phyloP scores from a whole-genome alignment of 2,329 filamentous ascomycete species.

The Fusarium luffae region DNA sequence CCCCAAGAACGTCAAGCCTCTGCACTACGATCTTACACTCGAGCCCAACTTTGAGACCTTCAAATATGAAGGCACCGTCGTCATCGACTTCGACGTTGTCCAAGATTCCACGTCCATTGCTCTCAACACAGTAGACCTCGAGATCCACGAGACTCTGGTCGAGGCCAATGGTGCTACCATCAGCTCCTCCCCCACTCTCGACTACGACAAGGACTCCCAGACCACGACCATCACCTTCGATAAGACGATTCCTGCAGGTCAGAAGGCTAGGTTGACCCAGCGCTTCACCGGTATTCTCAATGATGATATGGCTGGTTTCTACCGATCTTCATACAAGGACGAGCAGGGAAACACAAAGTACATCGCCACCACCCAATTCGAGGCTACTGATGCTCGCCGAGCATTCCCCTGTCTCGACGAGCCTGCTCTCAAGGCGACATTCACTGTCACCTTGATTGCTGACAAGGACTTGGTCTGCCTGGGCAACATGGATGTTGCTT shows the following conservation, averaged over 20 bases:
- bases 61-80: conserved; percentile 84
- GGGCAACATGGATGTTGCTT: conserved; percentile 95
- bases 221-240: conserved; percentile 84
- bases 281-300: conserved; percentile 82
- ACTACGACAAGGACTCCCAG: conserved; percentile 83
- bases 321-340: conserved; percentile 92
- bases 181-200: conserved; percentile 58
- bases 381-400: conserved; percentile 90
- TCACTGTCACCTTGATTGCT: conserved; percentile 89
- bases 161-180: conserved; percentile 61
- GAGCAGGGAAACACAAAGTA: conserved; percentile 81
- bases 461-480: conserved; percentile 91
- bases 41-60: conserved; percentile 92
- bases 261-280: conserved; percentile 73
- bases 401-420: conserved; percentile 98
- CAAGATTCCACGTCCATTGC: conserved; percentile 88
- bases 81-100: conserved; percentile 87
- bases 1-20: conserved; percentile 90
- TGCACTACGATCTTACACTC: conserved; percentile 89
- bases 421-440: conserved; percentile 91
- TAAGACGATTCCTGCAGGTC: conserved; percentile 76
- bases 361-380: conserved; percentile 94
- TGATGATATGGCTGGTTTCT: conserved; percentile 98
- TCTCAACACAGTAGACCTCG: conserved; percentile 87
- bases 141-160: conserved; percentile 74